Evolutionary conservation across 768 basidiomycete species (phyloP).

Genomic region (Rhizopogon roseolus): DNA sequence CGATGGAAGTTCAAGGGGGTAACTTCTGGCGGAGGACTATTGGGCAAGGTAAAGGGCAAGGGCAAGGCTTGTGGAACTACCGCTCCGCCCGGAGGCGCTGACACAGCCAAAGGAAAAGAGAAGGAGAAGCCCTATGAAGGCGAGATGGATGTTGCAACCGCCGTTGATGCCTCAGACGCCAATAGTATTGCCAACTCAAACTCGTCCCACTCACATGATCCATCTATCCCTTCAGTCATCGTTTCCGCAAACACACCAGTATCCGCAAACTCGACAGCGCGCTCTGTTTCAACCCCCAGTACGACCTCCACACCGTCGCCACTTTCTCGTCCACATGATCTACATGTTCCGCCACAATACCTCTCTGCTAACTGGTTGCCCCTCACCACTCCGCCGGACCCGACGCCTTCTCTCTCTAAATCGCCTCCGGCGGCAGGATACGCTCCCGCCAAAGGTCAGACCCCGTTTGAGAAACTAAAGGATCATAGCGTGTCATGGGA

Average conservation of each 20-base stretch:
- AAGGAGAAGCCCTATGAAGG: conserved; percentile 3
- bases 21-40: conserved; percentile 35
- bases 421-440: conserved; percentile 8
- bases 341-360: conserved; percentile 10
- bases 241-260: conserved; percentile 18
- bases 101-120: conserved; percentile 4
- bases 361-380: conserved; percentile 25
- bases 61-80: conserved; percentile 5
- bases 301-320: conserved; percentile 17
- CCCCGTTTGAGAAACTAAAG: conserved; percentile 52
- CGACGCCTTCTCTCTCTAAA: not conserved
- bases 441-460: conserved; percentile 53
- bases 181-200: conserved; percentile 24
- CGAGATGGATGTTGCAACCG: conserved; percentile 15
- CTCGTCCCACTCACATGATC: conserved; percentile 14
- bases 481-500: conserved; percentile 67
- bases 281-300: conserved; percentile 16
- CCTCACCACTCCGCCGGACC: conserved; percentile 2
- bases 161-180: conserved; percentile 22
- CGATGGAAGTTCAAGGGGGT: conserved; percentile 70
- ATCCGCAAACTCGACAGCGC: conserved; percentile 6
- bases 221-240: conserved; percentile 21
- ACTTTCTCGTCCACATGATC: not conserved
- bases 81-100: not conserved
- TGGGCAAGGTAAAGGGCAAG: conserved; percentile 34